Evolutionary conservation across 1,284 basidiomycete genomes (phyloP).

Genomic region (Puccinia brachypodii): DNA sequence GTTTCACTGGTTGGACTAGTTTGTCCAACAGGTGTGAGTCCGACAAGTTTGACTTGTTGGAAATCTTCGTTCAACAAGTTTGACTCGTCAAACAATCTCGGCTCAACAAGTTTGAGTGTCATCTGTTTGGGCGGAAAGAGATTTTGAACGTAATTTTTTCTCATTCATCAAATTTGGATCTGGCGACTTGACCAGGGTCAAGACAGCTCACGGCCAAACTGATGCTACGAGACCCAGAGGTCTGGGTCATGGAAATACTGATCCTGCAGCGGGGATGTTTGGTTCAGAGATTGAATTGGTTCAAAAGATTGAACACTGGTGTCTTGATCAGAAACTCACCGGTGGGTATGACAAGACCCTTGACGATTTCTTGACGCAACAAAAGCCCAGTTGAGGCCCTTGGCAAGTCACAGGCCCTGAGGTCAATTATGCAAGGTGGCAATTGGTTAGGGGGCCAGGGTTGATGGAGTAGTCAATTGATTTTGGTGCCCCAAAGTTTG

Average conservation of each 20-base stretch:
- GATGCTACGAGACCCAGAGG: too few relatives aligned
- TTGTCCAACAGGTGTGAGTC: background rate
- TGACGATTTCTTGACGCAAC: constrained; percentile 13
- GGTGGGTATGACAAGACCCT: constrained; percentile 34
- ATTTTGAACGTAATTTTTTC: background rate
- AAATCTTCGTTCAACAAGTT: too few relatives aligned
- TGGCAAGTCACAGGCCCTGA: background rate
- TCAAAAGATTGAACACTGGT: background rate
- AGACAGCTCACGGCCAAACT: background rate
- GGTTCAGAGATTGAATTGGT: background rate
- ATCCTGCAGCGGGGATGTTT: too few relatives aligned
- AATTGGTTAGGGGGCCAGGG: too few relatives aligned
- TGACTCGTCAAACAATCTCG: too few relatives aligned
- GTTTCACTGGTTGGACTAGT: background rate
- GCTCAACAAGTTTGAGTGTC: too few relatives aligned
- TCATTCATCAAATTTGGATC: background rate
- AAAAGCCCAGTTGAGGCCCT: background rate
- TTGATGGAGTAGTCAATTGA: too few relatives aligned
- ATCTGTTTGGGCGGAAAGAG: constrained; percentile 14
- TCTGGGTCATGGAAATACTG: too few relatives aligned
- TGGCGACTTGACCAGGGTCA: background rate
- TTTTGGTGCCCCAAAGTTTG: too few relatives aligned
- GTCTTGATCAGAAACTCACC: constrained; percentile 5
- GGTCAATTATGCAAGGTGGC: constrained; percentile 14
- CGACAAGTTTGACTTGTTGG: background rate